Base-by-base conservation (phyloP, 1,284 basidiomycete genomes). In the Bondarzewia mesenterica region DNA sequence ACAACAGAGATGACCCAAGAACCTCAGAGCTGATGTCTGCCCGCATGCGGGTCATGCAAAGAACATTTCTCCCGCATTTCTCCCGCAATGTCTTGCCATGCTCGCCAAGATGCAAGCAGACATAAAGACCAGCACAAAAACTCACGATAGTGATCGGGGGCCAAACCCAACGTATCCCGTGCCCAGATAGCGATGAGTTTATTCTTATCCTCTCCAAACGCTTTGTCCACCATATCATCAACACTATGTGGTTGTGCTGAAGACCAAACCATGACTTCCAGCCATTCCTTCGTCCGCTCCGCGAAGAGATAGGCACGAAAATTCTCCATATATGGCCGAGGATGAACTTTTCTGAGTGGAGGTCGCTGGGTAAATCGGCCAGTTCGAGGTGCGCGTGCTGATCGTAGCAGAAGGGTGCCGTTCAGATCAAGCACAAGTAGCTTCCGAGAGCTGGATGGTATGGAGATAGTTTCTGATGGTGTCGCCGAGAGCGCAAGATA, bases 181-280 rank as follows among this genome's bases (percentile, higher is more conserved):
- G 86, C 85, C 90, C 89, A 93, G 0, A 90, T 69, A 0, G 80
- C 81, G 18, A 76, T 63, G 8, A 92, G 61, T 37, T 68, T 62
- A 10, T 59, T 57, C 48, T 68, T 70, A 23, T 67, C 55, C 4
- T 64, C 56, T 3, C 67, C 74, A 60, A 85, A 88, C 50, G 72
- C 73, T 45, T 67, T 70, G 25, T 72, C 60, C 0, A 85, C 81
- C 85, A 89, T 88, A 54, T 80, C 78, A 0, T 70, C 64, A 3
- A 93, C 91, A 57, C 82, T 91, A 49, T 82, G 77, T 0, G 86
- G 84, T 60, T 89, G 84, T 1, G 90, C 90, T 1, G 84, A 88
- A 54, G 85, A 89, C 90, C 91, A 93, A 1, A 93, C 78, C 79
- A 93, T 87, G 5, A 84, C 80, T 52, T 91, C 85, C 23, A 90